phyloP scores from a whole-genome alignment of 179 eudicot genomes.

The Silene coronaria region DNA sequence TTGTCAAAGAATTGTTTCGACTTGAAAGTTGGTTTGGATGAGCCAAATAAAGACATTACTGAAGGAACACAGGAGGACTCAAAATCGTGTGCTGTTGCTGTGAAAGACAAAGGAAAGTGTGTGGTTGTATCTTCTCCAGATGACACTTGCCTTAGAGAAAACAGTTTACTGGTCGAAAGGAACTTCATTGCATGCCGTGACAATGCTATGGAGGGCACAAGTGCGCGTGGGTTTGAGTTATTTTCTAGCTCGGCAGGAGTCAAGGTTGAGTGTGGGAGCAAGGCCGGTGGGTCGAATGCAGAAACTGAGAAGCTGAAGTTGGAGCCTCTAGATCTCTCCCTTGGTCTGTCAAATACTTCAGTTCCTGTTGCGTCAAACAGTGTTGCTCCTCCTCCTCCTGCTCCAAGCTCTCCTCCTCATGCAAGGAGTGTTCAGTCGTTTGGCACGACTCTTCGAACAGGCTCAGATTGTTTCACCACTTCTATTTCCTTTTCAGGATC shows the following conservation, averaged over 20 bases:
- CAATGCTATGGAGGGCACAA: slow-evolving; percentile 59
- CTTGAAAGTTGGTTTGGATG: slow-evolving; percentile 37
- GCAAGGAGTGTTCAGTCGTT: slow-evolving; percentile 81
- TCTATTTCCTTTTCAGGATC: slow-evolving; percentile 92
- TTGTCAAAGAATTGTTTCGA: slow-evolving; percentile 27
- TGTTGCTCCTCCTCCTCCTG: slow-evolving; percentile 48
- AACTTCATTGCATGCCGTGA: slow-evolving; percentile 37
- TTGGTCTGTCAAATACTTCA: slow-evolving; percentile 72
- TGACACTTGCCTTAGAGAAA: slow-evolving; percentile 32
- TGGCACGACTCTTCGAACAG: slow-evolving; percentile 64
- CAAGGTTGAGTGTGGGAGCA: slow-evolving; percentile 40
- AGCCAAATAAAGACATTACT: slow-evolving; percentile 26
- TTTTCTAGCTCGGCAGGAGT: slow-evolving; percentile 56
- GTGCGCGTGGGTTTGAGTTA: slow-evolving; percentile 69
- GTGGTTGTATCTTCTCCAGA: slow-evolving; percentile 45
- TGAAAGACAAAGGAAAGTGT: slow-evolving; percentile 79
- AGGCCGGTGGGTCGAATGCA: slow-evolving; percentile 26
- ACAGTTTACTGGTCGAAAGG: slow-evolving; percentile 32
- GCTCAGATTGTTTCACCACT: slow-evolving; percentile 79
- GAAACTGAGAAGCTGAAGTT: slow-evolving; percentile 54
- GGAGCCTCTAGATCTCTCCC: slow-evolving; percentile 86
- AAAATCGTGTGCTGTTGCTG: slow-evolving; percentile 23
- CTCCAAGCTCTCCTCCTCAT: slow-evolving; percentile 71
- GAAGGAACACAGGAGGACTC: slow-evolving; percentile 31
- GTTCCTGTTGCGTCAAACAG: slow-evolving; percentile 52